Base-by-base conservation (phyloP, 345 rosid genomes). In the Carallia brachiata region DNA sequence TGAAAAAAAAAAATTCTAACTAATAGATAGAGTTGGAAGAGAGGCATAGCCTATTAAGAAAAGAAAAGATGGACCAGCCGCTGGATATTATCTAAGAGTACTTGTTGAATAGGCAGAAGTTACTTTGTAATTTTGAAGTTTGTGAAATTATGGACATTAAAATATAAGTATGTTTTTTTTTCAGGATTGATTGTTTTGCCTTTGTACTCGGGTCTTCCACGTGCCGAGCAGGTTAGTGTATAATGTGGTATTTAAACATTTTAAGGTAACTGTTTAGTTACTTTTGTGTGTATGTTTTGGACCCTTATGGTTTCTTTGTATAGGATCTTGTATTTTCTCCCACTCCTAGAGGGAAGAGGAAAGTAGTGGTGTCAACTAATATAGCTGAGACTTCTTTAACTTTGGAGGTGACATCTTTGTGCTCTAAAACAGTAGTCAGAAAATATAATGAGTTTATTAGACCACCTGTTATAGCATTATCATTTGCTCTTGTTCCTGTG, bases 361-460 rank as follows among this genome's bases (percentile, higher is more conserved):
- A 92, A 90, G 92, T 94, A 64, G 86, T 94, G 70, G 80, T 90
- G 73, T 88, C 99, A 39, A 95, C 99, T 52, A 95, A 95, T 77
- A 89, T 95, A 64, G 97, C 97, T 16, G 97, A 95, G 86, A 95
- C 96, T 65, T 95, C 97, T 66, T 69, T 95, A 81, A 95, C 97
- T 62, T 76, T 95, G 64, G 99, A 95, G 99, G 97, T 88, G 79
- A 68, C 28, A 37, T 64, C 44, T 48, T 67, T 69, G 10, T 34
- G 27, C 18, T 72, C n/a, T 44, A 23, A 55, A 65, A 13, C 47
- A 66, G 16, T 61, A 23, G 23, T 52, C 15, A 4, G 32, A 65
- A 36, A 47, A 72, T 61, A 31, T 54, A 12, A 56, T 70, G 40
- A 28, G 62, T 19, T 70, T 56, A 3, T 56, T 67, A 58, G 48